Evolutionary conservation across 2,329 filamentous ascomycete species (phyloP).

Genomic region (Penicillium sp.): DNA sequence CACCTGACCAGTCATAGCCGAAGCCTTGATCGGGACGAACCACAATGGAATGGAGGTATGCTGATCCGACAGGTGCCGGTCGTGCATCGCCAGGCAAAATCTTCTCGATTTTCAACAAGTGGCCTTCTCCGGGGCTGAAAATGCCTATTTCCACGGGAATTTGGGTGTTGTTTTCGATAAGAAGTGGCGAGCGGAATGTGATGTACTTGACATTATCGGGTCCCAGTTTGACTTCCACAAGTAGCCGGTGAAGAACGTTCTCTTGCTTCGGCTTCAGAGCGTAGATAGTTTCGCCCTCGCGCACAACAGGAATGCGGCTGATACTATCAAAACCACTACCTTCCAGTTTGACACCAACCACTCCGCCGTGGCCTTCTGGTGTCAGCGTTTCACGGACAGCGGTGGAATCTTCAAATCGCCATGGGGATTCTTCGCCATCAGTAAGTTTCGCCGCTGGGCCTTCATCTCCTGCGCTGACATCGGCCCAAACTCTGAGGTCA

Average conservation of each 20-base stretch:
- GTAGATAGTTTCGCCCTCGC: slow-evolving; percentile 93
- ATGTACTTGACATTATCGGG: slow-evolving; percentile 97
- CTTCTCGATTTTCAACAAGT: slow-evolving; percentile 96
- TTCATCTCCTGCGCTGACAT: slow-evolving; percentile 66
- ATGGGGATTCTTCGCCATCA: slow-evolving; percentile 88
- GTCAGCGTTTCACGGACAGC: slow-evolving; percentile 92
- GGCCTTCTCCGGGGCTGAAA: slow-evolving; percentile 80
- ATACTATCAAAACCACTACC: slow-evolving; percentile 92
- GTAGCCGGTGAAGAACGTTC: slow-evolving; percentile 77
- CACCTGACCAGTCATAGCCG: slow-evolving; percentile 90
- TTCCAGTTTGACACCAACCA: slow-evolving; percentile 80
- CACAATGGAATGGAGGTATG: slow-evolving; percentile 82
- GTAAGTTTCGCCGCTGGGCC: slow-evolving; percentile 69
- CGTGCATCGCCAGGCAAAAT: slow-evolving; percentile 87
- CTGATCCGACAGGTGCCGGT: slow-evolving; percentile 87
- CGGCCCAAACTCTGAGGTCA: slow-evolving; percentile 78
- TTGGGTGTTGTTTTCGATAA: slow-evolving; percentile 94
- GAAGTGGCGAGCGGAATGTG: slow-evolving; percentile 83
- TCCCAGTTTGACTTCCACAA: slow-evolving; percentile 90
- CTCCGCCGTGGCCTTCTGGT: slow-evolving; percentile 74
- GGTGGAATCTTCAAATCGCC: slow-evolving; percentile 95
- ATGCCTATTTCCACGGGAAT: slow-evolving; percentile 93
- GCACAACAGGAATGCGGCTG: slow-evolving; percentile 81
- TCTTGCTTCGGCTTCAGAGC: slow-evolving; percentile 84
- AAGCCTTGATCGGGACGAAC: slow-evolving; percentile 93